Percentiles rank a stretch among this genome's conserved stretches.
Conservation (phyloP, 2,329 filamentous ascomycete genomes). For the Paecilomyces niveus region DNA sequence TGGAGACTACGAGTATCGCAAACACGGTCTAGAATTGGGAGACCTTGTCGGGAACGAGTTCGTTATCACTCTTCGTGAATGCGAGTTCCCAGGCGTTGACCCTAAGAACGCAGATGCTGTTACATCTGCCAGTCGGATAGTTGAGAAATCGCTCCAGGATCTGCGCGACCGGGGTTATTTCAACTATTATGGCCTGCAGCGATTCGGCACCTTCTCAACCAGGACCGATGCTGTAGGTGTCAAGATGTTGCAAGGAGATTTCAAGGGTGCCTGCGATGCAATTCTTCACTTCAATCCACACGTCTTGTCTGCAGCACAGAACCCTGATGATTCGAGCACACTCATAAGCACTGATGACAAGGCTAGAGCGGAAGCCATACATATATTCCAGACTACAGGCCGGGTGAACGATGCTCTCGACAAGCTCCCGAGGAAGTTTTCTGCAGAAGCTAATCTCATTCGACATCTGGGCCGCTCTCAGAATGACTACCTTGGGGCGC, state of each 20-base stretch:
- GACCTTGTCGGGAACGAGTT: constrained; percentile 89
- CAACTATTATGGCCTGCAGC: constrained; percentile 97
- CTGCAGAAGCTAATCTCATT: constrained; percentile 72
- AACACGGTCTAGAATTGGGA: constrained; percentile 68
- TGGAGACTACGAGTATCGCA: constrained; percentile 74
- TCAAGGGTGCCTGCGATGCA: constrained; percentile 69
- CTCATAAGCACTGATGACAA: constrained; percentile 67
- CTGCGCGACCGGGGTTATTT: constrained; percentile 75
- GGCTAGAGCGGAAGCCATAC: constrained; percentile 69
- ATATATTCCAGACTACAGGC: constrained; percentile 60
- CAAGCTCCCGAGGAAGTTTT: constrained; percentile 70
- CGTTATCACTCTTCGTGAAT: constrained; percentile 82
- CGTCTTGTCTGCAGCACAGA: constrained; percentile 51
- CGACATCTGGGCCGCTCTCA: constrained; percentile 57
- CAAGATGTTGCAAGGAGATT: constrained; percentile 74
- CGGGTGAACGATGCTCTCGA: constrained; percentile 55
- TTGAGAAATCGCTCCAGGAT: constrained; percentile 53
- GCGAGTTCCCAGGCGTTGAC: constrained; percentile 50
- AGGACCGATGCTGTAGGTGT: constrained; percentile 81
- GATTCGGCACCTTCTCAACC: constrained; percentile 81
- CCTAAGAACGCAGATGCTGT: constrained; percentile 37
- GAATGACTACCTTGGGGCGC: constrained; percentile 71
- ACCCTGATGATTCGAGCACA: constrained; percentile 32
- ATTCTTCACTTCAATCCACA: constrained; percentile 67
- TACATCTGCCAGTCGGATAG: constrained; percentile 40